Conservation (phyloP, 495 filamentous ascomycete genomes). For the Podospora appendiculata region DNA sequence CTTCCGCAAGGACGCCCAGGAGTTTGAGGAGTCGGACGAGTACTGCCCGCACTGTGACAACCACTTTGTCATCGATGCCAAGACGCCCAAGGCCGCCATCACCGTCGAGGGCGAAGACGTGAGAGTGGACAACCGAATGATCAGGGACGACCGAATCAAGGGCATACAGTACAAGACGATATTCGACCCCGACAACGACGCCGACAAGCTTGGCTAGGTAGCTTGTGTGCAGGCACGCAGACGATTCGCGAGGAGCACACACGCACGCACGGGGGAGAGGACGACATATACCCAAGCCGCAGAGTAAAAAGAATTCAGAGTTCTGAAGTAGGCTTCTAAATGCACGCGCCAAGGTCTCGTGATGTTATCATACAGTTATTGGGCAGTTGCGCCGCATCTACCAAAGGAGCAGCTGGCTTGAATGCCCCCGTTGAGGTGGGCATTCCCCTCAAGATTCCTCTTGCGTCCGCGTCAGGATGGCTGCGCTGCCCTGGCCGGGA, state of each 20-base stretch:
- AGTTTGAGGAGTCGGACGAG: conserved; percentile 97
- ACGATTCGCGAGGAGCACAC: no score
- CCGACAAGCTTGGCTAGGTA: conserved; percentile 62
- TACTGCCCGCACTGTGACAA: conserved; percentile 99
- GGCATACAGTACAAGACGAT: conserved; percentile 50
- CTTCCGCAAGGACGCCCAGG: conserved; percentile 84
- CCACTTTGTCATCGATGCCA: conserved; percentile 87
- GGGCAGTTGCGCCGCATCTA: no score
- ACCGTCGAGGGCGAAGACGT: conserved; percentile 87
- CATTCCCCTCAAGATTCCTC: conserved; percentile 17
- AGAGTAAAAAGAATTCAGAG: no score
- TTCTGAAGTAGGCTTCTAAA: no score
- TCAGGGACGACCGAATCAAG: conserved; percentile 83
- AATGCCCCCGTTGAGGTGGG: no score
- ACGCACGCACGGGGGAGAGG: no score
- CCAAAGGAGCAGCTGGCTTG: no score
- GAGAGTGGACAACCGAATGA: conserved; percentile 76
- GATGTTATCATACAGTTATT: no score
- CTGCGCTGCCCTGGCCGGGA: conserved; percentile 66
- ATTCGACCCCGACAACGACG: conserved; percentile 63
- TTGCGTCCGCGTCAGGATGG: conserved; percentile 65
- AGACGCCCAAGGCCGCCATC: conserved; percentile 69
- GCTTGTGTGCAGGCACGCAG: no score
- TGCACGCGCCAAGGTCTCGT: no score
- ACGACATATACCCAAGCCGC: no score